Evolutionary conservation across 768 basidiomycete species (phyloP).

Genomic region (Pleurotus platypus): DNA sequence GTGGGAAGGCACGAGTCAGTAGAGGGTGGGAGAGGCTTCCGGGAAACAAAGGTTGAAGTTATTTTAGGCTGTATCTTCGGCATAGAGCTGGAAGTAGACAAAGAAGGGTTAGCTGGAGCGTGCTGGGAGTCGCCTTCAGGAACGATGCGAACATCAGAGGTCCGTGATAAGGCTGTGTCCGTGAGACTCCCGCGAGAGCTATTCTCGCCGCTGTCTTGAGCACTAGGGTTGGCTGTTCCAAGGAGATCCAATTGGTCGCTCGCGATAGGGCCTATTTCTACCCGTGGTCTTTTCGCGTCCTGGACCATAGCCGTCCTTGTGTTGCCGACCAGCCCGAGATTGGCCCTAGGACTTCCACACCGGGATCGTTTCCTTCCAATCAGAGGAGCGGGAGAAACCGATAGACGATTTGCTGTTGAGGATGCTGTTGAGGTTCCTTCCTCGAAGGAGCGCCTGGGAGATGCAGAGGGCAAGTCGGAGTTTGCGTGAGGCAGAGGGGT

Average conservation of each 20-base stretch:
- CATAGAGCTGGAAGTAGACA: background rate
- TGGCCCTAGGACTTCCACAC: no score
- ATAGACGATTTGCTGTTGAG: background rate
- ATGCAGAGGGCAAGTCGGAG: background rate
- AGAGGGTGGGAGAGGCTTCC: no score
- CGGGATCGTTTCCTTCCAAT: constrained; percentile 1
- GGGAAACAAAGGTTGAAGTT: background rate
- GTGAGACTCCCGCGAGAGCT: background rate
- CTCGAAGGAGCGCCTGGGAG: background rate
- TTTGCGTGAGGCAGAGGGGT: background rate
- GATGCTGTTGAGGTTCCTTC: background rate
- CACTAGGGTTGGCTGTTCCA: no score
- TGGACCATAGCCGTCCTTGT: background rate
- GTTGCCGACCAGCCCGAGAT: background rate
- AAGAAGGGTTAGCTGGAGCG: background rate
- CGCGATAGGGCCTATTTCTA: background rate
- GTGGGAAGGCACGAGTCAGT: no score
- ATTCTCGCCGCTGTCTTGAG: background rate
- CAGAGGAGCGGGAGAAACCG: background rate
- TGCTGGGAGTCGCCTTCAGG: background rate
- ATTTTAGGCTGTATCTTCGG: background rate
- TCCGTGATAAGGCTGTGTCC: background rate
- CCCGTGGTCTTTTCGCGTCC: background rate
- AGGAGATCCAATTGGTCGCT: no score
- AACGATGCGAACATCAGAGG: background rate